Evolutionary conservation across 148 eudicot genomes (phyloP), one percentile per base, ranked within the genome.

Genomic region (Rhododendron kiyosumense): DNA sequence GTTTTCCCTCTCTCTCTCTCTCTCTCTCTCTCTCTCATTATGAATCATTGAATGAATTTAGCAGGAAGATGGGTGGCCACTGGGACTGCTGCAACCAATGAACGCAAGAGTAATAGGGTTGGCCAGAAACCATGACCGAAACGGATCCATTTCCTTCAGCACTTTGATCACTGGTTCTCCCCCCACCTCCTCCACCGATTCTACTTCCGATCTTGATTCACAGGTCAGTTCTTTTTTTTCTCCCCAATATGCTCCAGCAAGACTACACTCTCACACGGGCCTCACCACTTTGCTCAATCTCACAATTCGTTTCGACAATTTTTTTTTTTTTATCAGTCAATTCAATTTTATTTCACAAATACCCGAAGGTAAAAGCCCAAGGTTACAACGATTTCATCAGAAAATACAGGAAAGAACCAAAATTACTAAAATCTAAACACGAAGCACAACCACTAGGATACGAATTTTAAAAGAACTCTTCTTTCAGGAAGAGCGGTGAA

Each of bases 21-120:
- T 79, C 38, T 49, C 61, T 46, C 81, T 78, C 54, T 78, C 15
- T 28, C 15, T 28, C 17, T 26, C 14, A 46, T 8, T 32, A 7
- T 79, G 18, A 38, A 77, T 77, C 0, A 14, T 12, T 85, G 26
- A 7, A 32, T 85, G 46, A 3, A 61, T 65, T 48, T 84, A 65
- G 85, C 89, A 93, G 91, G 93, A 91, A 88, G 93, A 90, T 83
- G 94, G 93, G 75, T 93, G 94, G 94, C 94, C 94, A 32, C 89
- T 93, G 77, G 94, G 94, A 84, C 86, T 93, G 84, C 92, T 93
- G 81, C 93, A 93, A 24, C 90, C 90, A 5, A 69, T 91, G 79
- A 91, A 91, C 87, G 86, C 88, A 76, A 92, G 92, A 87, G 88
- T 76, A 10, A 26, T 67, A 67, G 91, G 87, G 83, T 85, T 90